A percentile compares a stretch with the other conserved stretches of the same genome.
phyloP scores from a whole-genome alignment of 768 basidiomycete genomes.

The Cystofilobasidium macerans region DNA sequence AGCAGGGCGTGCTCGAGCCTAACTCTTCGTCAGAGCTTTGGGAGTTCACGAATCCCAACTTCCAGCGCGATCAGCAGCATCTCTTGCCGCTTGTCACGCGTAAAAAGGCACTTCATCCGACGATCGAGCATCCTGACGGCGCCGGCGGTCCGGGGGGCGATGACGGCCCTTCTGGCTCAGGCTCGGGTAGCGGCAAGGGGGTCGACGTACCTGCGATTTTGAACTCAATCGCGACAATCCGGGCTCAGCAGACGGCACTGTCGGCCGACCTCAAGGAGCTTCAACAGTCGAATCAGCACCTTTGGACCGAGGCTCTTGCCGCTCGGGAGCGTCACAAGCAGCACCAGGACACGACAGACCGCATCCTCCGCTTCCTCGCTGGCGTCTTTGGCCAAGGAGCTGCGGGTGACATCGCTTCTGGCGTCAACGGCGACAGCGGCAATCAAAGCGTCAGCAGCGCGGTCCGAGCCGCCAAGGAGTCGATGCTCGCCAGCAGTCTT shows the following conservation, averaged over 20 bases:
- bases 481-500: neutral
- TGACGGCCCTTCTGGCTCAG: conserved; percentile 21
- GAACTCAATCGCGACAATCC: conserved; percentile 71
- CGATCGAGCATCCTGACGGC: conserved; percentile 34
- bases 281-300: conserved; percentile 68
- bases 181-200: too few species aligned
- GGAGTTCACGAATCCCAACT: conserved; percentile 87
- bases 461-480: neutral
- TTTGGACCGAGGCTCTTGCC: conserved; percentile 85
- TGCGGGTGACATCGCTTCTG: conserved; percentile 23
- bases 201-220: conserved; percentile 70
- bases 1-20: conserved; percentile 73
- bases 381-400: conserved; percentile 55
- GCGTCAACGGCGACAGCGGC: neutral
- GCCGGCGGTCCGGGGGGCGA: conserved; percentile 33
- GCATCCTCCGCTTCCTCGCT: conserved; percentile 88
- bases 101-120: conserved; percentile 47
- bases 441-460: neutral
- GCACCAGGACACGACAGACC: conserved; percentile 90
- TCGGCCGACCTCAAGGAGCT: conserved; percentile 77
- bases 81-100: conserved; percentile 76
- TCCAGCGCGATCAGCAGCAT: conserved; percentile 78
- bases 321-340: conserved; percentile 73
- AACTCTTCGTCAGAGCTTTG: conserved; percentile 30
- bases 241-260: conserved; percentile 85